Base-by-base conservation (phyloP, 192 early-diverging fungal genomes). In the Coemansia sp. region DNA sequence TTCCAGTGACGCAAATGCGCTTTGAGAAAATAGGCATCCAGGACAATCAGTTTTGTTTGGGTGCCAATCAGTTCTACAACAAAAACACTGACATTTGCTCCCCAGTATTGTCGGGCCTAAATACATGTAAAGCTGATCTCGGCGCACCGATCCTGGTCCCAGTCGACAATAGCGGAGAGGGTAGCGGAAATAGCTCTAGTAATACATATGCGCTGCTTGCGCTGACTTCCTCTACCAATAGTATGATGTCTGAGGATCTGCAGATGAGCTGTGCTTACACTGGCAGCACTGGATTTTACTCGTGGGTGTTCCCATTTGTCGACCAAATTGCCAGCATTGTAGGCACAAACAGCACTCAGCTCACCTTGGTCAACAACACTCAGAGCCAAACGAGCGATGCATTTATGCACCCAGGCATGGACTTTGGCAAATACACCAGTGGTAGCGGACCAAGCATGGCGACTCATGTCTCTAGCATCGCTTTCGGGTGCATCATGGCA, bases 71-170 rank as follows among this genome's bases (percentile, higher is more conserved):
- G 53, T n/a, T 56, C 12, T 56, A 56, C 13, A 56, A 56, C 30
- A 32, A 56, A 30, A 56, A 56, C 53, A 56, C 53, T 4, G 53
- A 56, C 3, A 30, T 56, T 16, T 56, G 53, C 53, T 56, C 53
- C 4, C 53, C 12, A 2, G 53, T 56, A 13, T 5, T 56, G 53
- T 56, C 53, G 15, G 53, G 53, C 1, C 27, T 56, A 7, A 56
- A 56, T 32, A 56, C 53, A 29, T 56, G 53, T 22, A 56, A 56
- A 16, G 53, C 53, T 2, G 53, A 56, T 16, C 53, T 56, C 11
- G 53, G 53, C 6, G 53, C 53, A 13, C 53, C 53, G 5, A 32
- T 56, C 2, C 53, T 56, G 15, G 53, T 56, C 5, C 53, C 53
- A 5, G 53, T 56, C 12, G 53, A 56, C 15, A 56, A 56, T 18